Evolutionary conservation across 495 filamentous ascomycete genomes (phyloP).

Genomic region (Tuber borchii): DNA sequence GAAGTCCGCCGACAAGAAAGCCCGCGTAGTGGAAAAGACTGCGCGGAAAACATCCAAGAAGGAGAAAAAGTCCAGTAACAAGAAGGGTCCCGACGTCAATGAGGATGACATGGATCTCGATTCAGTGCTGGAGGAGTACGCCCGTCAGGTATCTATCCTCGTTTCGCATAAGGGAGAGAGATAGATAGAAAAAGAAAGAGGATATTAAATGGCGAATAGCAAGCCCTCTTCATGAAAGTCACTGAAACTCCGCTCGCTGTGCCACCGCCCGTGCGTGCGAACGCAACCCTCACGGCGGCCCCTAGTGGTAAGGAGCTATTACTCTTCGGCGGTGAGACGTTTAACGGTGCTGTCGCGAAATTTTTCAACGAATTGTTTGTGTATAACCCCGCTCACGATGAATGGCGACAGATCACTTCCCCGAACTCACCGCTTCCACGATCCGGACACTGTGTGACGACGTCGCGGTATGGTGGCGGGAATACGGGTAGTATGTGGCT

Average conservation of each 20-base stretch:
- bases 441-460: slow-evolving; percentile 63
- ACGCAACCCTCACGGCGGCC: slow-evolving; percentile 71
- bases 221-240: slow-evolving; percentile 88
- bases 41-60: slow-evolving; percentile 38
- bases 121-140: slow-evolving; percentile 89
- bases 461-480: slow-evolving; percentile 72
- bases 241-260: slow-evolving; percentile 66
- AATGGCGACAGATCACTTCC: slow-evolving; percentile 81
- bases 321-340: slow-evolving; percentile 75
- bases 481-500: slow-evolving; percentile 68
- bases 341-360: slow-evolving; percentile 57
- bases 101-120: slow-evolving; percentile 80
- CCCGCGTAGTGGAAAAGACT: slow-evolving; percentile 36
- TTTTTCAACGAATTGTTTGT: slow-evolving; percentile 73
- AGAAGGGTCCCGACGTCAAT: slow-evolving; percentile 43
- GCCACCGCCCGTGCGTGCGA: slow-evolving; percentile 71
- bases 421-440: slow-evolving; percentile 88
- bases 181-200: slow-evolving; percentile 21
- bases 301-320: slow-evolving; percentile 88
- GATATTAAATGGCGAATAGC: slow-evolving; percentile 59
- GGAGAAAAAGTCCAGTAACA: slow-evolving; percentile 35
- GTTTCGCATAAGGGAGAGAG: slow-evolving; percentile 7
- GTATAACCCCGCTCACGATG: slow-evolving; percentile 75
- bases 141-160: slow-evolving; percentile 42
- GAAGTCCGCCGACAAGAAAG: slow-evolving; percentile 36